Evolutionary conservation across 177 flowering plant species (phyloP).

Genomic region (Vitis hybrid): DNA sequence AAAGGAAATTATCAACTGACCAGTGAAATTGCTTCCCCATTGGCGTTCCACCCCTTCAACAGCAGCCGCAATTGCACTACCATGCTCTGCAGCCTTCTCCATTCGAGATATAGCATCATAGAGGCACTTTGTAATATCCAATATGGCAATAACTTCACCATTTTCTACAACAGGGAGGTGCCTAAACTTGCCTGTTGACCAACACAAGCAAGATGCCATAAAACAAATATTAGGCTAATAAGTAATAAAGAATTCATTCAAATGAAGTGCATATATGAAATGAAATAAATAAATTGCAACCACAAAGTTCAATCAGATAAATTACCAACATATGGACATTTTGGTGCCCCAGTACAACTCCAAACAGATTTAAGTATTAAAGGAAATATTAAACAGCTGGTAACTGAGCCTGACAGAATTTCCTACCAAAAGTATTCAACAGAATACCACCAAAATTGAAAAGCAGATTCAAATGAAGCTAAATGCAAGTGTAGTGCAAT

Average conservation of each 20-base stretch:
- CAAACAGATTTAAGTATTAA: too few species aligned
- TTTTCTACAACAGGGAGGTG: constrained; percentile 98
- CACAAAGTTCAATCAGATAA: too few species aligned
- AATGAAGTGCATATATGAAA: background rate
- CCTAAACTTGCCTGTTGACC: constrained; percentile 78
- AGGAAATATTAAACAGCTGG: too few species aligned
- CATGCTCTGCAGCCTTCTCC: constrained; percentile 99
- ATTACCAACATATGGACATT: too few species aligned
- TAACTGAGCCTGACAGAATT: too few species aligned
- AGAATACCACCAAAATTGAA: too few species aligned
- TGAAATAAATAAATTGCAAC: too few species aligned
- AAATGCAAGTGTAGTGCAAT: too few species aligned
- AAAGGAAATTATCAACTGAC: constrained; percentile 37
- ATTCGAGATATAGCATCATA: constrained; percentile 96
- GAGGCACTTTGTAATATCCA: constrained; percentile 94
- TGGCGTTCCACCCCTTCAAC: constrained; percentile 97
- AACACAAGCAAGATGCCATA: background rate
- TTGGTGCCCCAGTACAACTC: too few species aligned
- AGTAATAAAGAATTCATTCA: too few species aligned
- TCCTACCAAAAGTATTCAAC: too few species aligned
- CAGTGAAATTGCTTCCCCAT: constrained; percentile 76
- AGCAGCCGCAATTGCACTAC: constrained; percentile 98
- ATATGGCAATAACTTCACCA: constrained; percentile 93
- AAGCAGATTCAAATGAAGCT: too few species aligned
- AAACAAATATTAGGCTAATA: background rate